Percentiles rank a stretch among this genome's conserved stretches.
These are phyloP conservation scores for Senna tora DNA, from an alignment of 306 rosid species.

Conservation along the genomic window DNA sequence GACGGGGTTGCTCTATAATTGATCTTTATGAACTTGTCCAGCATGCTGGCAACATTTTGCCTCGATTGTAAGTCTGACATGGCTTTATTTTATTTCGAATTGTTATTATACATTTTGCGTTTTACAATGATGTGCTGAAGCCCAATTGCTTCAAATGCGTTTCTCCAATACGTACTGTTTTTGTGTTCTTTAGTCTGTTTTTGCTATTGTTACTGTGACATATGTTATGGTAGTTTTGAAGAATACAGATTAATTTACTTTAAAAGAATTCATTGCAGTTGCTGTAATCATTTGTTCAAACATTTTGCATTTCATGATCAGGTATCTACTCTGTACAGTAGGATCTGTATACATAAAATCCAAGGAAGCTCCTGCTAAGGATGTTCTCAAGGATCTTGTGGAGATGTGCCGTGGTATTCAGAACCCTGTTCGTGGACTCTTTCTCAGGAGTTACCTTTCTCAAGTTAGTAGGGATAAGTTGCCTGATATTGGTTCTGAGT, in stretches of 20 bases:
- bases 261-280: background rate
- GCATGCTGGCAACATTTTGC: conserved; percentile 97
- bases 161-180: background rate
- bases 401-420: conserved; percentile 97
- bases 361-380: conserved; percentile 95
- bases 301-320: conserved; percentile 38
- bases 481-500: conserved; percentile 64
- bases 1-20: conserved; percentile 94
- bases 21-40: conserved; percentile 98
- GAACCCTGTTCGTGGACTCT: conserved; percentile 89
- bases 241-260: background rate
- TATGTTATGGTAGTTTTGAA: conserved; percentile 25
- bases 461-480: conserved; percentile 68
- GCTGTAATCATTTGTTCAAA: background rate
- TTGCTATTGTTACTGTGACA: conserved; percentile 2
- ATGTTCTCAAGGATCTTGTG: conserved; percentile 92
- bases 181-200: background rate
- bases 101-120: background rate
- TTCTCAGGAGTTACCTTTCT: conserved; percentile 64
- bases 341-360: conserved; percentile 91
- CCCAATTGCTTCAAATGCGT: background rate
- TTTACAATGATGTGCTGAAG: background rate
- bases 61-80: conserved; percentile 69
- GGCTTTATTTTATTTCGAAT: background rate
- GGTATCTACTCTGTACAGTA: conserved; percentile 96